Percentiles rank a stretch among this genome's conserved stretches.
Conservation (phyloP, 352 stramenopile genomes). For the Lagenidium giganteum region DNA sequence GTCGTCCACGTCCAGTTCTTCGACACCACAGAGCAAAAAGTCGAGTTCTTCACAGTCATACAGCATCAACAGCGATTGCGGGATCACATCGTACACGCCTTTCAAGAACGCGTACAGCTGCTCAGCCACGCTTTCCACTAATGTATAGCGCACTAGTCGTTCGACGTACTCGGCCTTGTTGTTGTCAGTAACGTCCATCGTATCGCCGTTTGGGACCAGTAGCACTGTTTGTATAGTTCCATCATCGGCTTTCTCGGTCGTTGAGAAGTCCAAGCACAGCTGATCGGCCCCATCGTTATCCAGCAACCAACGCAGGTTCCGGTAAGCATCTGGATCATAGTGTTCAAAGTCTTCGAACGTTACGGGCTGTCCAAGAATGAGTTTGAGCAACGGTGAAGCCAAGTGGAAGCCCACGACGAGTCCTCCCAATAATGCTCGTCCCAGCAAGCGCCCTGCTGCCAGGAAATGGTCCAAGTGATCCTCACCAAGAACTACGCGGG, state of each 20-base stretch:
- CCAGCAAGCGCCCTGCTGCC: slow-evolving; percentile 47
- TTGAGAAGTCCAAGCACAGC: slow-evolving; percentile 51
- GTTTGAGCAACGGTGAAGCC: slow-evolving; percentile 94
- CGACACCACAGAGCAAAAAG: slow-evolving; percentile 86
- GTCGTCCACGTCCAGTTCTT: slow-evolving; percentile 87
- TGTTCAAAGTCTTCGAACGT: slow-evolving; percentile 91
- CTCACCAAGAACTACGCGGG: slow-evolving; percentile 23
- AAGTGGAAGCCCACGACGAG: slow-evolving; percentile 93
- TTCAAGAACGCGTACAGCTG: slow-evolving; percentile 80
- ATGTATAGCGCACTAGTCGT: slow-evolving; percentile 77
- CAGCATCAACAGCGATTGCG: slow-evolving; percentile 76
- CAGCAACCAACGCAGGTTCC: slow-evolving; percentile 48
- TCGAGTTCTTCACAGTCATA: slow-evolving; percentile 93
- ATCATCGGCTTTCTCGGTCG: slow-evolving; percentile 3
- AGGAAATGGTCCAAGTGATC: slow-evolving; percentile 61
- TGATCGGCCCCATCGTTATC: slow-evolving; percentile 40
- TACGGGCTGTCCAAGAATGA: slow-evolving; percentile 93
- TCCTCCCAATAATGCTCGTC: slow-evolving; percentile 73
- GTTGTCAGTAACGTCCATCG: slow-evolving; percentile 79
- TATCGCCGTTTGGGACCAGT: slow-evolving; percentile 56
- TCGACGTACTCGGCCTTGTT: slow-evolving; percentile 89
- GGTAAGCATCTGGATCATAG: slow-evolving; percentile 46
- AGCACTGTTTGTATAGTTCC: not conserved
- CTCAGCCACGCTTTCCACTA: slow-evolving; percentile 82
- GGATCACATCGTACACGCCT: slow-evolving; percentile 89